phyloP scores from a whole-genome alignment of 441 rosid species.

The Bocquillonia castaneifolia region DNA sequence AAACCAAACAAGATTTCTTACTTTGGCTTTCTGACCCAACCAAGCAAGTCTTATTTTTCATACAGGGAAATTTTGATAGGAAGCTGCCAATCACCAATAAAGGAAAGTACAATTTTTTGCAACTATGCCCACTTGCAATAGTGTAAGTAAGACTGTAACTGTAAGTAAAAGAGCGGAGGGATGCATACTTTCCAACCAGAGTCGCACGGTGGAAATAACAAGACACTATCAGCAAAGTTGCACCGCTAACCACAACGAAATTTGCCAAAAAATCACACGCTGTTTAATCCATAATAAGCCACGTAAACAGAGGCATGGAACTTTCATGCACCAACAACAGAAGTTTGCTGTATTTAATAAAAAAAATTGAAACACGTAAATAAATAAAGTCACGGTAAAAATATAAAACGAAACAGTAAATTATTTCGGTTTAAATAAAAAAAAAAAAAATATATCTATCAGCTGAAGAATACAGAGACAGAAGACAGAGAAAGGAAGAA shows the following conservation, averaged over 20 bases:
- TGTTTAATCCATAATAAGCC: background rate
- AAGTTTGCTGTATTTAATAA: background rate
- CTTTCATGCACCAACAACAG: slow-evolving; percentile 9
- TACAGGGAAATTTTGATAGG: no score
- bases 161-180: no score
- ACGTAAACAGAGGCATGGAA: background rate
- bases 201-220: background rate
- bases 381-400: background rate
- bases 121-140: no score
- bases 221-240: background rate
- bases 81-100: no score
- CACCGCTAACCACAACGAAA: background rate
- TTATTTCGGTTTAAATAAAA: background rate
- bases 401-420: background rate
- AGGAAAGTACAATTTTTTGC: no score
- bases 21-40: no score
- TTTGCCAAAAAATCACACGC: background rate
- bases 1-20: no score
- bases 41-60: no score
- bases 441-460: background rate
- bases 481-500: slow-evolving; percentile 8
- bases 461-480: background rate
- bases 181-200: no score
- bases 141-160: no score
- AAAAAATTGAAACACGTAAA: background rate